phyloP scores from a whole-genome alignment of 768 basidiomycete genomes.

The Russula sp. region DNA sequence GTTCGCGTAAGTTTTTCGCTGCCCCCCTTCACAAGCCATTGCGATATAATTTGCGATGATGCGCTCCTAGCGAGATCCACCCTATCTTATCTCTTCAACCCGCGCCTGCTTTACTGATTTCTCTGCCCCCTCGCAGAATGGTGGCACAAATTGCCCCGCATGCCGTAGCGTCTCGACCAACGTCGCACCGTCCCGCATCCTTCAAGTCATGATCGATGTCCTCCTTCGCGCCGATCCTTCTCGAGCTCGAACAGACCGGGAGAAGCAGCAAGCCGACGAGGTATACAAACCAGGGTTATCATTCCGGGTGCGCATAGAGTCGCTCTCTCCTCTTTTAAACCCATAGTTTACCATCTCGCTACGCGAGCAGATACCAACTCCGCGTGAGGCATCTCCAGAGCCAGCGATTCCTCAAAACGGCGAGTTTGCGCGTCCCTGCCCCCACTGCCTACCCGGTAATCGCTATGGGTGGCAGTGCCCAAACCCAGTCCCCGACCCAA shows the following conservation, averaged over 20 bases:
- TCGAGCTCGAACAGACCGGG: slow-evolving; percentile 58
- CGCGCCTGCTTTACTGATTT: neutral
- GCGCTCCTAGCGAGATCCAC: slow-evolving; percentile 13
- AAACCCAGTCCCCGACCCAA: slow-evolving; percentile 72
- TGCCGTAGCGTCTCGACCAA: slow-evolving; percentile 66
- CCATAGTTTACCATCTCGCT: neutral
- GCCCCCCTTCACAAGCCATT: neutral
- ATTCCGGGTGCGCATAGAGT: slow-evolving; percentile 49
- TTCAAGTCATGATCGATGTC: slow-evolving; percentile 68
- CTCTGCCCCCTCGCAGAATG: slow-evolving; percentile 48
- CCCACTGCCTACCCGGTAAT: slow-evolving; percentile 67
- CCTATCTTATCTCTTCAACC: slow-evolving; percentile 20
- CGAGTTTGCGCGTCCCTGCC: slow-evolving; percentile 72
- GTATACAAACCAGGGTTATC: slow-evolving; percentile 58
- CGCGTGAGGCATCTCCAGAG: slow-evolving; percentile 71
- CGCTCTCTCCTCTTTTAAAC: neutral
- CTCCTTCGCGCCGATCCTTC: slow-evolving; percentile 67
- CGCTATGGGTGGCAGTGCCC: slow-evolving; percentile 76
- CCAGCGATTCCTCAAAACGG: slow-evolving; percentile 58
- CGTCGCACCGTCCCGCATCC: slow-evolving; percentile 64
- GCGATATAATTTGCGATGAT: neutral
- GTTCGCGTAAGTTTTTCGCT: slow-evolving; percentile 58
- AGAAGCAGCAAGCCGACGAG: slow-evolving; percentile 78
- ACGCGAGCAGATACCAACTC: slow-evolving; percentile 57
- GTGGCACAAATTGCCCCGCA: slow-evolving; percentile 78